Conservation (phyloP, 768 basidiomycete species). For the Naganishia friedmannii region DNA sequence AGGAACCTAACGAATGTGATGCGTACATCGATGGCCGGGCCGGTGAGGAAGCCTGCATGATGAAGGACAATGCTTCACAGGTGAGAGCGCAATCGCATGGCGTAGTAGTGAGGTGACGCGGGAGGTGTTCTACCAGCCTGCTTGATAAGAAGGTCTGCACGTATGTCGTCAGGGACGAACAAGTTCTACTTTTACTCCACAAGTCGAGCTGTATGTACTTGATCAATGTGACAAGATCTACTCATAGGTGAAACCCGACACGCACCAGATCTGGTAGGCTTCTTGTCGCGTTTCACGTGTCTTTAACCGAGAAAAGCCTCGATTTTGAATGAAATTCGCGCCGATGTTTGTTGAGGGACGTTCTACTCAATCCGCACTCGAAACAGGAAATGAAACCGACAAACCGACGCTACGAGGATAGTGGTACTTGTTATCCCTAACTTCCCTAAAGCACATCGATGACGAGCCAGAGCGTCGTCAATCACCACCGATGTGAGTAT, state of each 20-base stretch:
- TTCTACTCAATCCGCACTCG: not conserved
- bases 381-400: no score
- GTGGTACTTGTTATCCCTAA: no score
- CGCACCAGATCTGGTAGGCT: not conserved
- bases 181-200: no score
- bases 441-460: no score
- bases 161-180: no score
- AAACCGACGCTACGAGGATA: no score
- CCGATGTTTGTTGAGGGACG: slow-evolving; percentile 17
- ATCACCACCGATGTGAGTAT: not conserved
- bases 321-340: not conserved
- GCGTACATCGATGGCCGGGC: slow-evolving; percentile 8
- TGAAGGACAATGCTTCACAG: not conserved
- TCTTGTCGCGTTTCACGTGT: slow-evolving; percentile 14
- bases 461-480: no score
- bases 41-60: slow-evolving; percentile 9
- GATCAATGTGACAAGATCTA: not conserved
- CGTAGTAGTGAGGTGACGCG: not conserved
- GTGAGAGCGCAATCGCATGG: not conserved
- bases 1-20: slow-evolving; percentile 5
- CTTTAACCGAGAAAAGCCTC: slow-evolving; percentile 10
- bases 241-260: not conserved
- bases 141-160: no score
- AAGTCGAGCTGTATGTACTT: no score
- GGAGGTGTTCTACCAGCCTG: no score